Base-by-base conservation (phyloP, 2,329 filamentous ascomycete species). In the Botrytis sinoallii region DNA sequence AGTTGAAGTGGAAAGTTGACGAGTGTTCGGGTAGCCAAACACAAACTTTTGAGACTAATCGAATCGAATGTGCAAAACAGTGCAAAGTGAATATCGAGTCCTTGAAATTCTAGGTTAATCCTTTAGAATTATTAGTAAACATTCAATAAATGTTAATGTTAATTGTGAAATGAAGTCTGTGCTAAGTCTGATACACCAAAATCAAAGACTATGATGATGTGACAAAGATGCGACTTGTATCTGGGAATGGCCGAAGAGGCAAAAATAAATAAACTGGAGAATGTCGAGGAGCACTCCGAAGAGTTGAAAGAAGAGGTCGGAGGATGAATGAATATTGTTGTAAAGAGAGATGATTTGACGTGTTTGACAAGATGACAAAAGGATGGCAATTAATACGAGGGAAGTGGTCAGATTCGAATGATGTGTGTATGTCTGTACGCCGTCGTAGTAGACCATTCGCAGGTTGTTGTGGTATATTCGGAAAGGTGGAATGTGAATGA, bases 41-140 rank as follows among this genome's bases (percentile, higher is more conserved):
- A 74, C 76, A 71, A 63, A 71, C 65, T 77, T 69, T n/a, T 40
- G 77, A 72, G 63, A 75, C 74, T 52, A 55, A 9, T 69, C 12
- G 48, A 75, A 75, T 74, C 76, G 74, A 79, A 77, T 78, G 79
- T 81, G 79, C 79, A 76, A 55, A 29, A 76, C 74, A 76, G 71
- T 48, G 74, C 35, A 32, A n/a, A 69, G 64, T 74, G 60, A 74
- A 73, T 70, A n/a, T 59, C 71, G 74, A 76, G 74, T 67, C 48
- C 29, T 75, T 52, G 75, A 57, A 66, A 60, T 59, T 75, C 72
- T 75, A 74, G 40, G 48, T 59, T 65, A 55, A 71, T 78, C 75
- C 77, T 75, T 69, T 46, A 29, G 42, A 68, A 63, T 29, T 18
- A 73, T 79, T 72, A 79, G 77, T 46, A 40, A 70, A 61, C 40